These are phyloP conservation scores for Zygotorulaspora sp. DNA, from an alignment of 805 yeast species.

Conservation along the genomic window DNA sequence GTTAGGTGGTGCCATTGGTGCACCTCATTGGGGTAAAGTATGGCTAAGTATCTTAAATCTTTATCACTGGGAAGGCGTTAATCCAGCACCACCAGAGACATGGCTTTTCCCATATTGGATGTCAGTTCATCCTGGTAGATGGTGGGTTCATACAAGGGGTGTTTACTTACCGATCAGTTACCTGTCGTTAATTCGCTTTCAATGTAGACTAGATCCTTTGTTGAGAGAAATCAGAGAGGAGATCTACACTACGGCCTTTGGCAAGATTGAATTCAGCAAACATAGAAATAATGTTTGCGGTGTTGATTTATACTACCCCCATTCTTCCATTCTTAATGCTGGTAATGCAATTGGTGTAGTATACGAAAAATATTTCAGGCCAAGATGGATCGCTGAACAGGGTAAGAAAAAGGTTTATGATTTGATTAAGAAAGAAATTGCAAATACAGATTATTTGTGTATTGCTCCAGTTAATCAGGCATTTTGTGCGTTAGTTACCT, in stretches of 20 bases:
- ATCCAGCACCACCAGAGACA: slow-evolving; percentile 95
- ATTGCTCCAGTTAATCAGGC: slow-evolving; percentile 95
- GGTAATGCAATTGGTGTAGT: slow-evolving; percentile 55
- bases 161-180: slow-evolving; percentile 86
- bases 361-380: slow-evolving; percentile 73
- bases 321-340: slow-evolving; percentile 58
- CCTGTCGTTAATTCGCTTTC: slow-evolving; percentile 51
- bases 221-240: slow-evolving; percentile 66
- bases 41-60: slow-evolving; percentile 79
- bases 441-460: slow-evolving; percentile 73
- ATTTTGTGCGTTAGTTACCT: slow-evolving; percentile 70
- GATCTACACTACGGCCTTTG: slow-evolving; percentile 65
- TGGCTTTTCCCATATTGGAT: slow-evolving; percentile 79
- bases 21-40: slow-evolving; percentile 97
- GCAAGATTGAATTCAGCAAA: slow-evolving; percentile 57
- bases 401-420: slow-evolving; percentile 54
- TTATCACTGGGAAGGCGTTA: slow-evolving; percentile 94
- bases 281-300: slow-evolving; percentile 86
- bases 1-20: slow-evolving; percentile 84
- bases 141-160: slow-evolving; percentile 99
- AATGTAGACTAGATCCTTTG: slow-evolving; percentile 60
- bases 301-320: slow-evolving; percentile 92
- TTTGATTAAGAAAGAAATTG: slow-evolving; percentile 65
- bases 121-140: slow-evolving; percentile 89
- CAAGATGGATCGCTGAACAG: slow-evolving; percentile 58